Percentiles rank a stretch among this genome's conserved stretches.
These are phyloP conservation scores for Arxiozyma heterogenica DNA, from an alignment of 1,139 yeast species.

Conservation along the genomic window DNA sequence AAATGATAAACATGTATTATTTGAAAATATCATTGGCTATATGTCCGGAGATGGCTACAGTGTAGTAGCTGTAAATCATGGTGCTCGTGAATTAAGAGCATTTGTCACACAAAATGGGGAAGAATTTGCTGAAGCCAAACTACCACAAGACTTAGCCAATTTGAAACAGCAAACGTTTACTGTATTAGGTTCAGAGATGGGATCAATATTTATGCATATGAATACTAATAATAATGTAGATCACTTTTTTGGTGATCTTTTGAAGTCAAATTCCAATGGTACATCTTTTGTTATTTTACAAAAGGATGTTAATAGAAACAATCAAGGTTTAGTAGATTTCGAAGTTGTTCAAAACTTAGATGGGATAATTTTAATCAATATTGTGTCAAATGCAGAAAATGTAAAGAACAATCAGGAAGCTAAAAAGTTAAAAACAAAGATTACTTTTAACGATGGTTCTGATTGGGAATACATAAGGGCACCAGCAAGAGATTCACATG, in stretches of 20 bases:
- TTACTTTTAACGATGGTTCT: conserved; percentile 89
- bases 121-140: conserved; percentile 66
- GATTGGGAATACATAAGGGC: conserved; percentile 70
- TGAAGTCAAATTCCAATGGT: conserved; percentile 92
- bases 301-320: conserved; percentile 67
- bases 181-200: conserved; percentile 63
- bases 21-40: conserved; percentile 52
- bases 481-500: conserved; percentile 56
- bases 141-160: conserved; percentile 55
- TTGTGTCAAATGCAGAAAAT: conserved; percentile 45
- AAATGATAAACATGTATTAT: conserved; percentile 32
- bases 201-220: conserved; percentile 74
- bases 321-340: conserved; percentile 73
- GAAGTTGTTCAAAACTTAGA: conserved; percentile 82
- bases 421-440: conserved; percentile 58
- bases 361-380: conserved; percentile 71
- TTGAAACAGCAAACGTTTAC: conserved; percentile 74
- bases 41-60: conserved; percentile 59
- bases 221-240: conserved; percentile 49
- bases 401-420: conserved; percentile 24
- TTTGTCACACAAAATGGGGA: conserved; percentile 76
- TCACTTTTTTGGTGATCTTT: conserved; percentile 66
- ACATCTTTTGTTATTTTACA: conserved; percentile 74
- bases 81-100: conserved; percentile 44
- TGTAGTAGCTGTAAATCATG: conserved; percentile 53